Percentiles rank a stretch among this genome's conserved stretches.
These are phyloP conservation scores for Viola pubescens DNA, from an alignment of 441 rosid genomes.

Conservation along the genomic window DNA sequence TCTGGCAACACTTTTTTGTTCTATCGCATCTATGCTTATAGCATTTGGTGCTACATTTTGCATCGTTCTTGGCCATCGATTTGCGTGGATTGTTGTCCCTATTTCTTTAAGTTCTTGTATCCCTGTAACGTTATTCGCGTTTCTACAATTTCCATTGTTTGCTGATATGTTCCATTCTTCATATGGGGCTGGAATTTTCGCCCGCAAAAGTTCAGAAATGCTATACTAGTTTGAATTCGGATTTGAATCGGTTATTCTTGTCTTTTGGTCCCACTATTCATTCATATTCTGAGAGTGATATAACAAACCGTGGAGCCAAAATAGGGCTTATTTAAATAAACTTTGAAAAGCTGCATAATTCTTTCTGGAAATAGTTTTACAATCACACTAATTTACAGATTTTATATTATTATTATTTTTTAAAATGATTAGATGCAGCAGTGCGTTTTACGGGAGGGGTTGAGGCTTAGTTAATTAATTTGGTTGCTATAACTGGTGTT, in stretches of 20 bases:
- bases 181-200: slow-evolving; percentile 14
- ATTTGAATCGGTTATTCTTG: too few species aligned
- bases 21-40: slow-evolving; percentile 42
- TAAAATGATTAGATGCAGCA: too few species aligned
- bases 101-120: slow-evolving; percentile 24
- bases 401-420: too few species aligned
- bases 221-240: neutral
- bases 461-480: too few species aligned
- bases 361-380: too few species aligned
- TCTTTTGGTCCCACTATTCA: neutral
- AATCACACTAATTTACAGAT: too few species aligned
- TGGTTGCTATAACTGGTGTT: too few species aligned
- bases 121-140: slow-evolving; percentile 36
- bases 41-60: slow-evolving; percentile 40
- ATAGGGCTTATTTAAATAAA: too few species aligned
- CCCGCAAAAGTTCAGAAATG: neutral
- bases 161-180: slow-evolving; percentile 24
- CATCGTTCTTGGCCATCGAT: slow-evolving; percentile 26
- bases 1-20: slow-evolving; percentile 38
- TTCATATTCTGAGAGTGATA: neutral
- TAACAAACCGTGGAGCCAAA: too few species aligned
- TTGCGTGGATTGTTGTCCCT: slow-evolving; percentile 29
- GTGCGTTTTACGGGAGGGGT: too few species aligned
- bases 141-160: slow-evolving; percentile 37
- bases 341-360: too few species aligned